Evolutionary conservation across 2,329 filamentous ascomycete species (phyloP).

Genomic region (Botrytis squamosa): DNA sequence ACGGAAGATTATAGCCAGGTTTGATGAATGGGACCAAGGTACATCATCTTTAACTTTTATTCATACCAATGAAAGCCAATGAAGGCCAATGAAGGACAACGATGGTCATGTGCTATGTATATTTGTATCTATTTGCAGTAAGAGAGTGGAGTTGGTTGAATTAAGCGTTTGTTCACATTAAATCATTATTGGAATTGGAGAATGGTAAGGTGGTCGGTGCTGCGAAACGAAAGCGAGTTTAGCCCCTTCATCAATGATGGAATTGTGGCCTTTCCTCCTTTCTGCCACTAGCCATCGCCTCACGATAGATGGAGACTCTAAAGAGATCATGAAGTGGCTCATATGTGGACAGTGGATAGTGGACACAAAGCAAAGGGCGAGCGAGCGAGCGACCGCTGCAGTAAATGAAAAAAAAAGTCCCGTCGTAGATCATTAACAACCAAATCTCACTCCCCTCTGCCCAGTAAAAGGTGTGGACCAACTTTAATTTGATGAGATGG

Average conservation of each 20-base stretch:
- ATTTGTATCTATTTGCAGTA: not conserved
- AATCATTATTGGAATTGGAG: not conserved
- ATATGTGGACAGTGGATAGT: not conserved
- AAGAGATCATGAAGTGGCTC: constrained; percentile 1
- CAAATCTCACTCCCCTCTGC: not conserved
- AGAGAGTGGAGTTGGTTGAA: constrained; percentile 4
- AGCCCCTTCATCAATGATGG: constrained; percentile 15
- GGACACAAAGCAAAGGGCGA: not conserved
- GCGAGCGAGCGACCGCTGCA: not conserved
- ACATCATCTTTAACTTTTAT: not conserved
- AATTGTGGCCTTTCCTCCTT: constrained; percentile 1
- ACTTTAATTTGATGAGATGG: constrained; percentile 19
- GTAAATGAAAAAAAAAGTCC: not conserved
- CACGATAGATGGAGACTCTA: not conserved
- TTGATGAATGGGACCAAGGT: not conserved
- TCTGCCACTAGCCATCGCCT: not conserved
- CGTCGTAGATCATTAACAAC: not conserved
- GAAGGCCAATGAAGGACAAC: not conserved
- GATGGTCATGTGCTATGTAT: constrained; percentile 7
- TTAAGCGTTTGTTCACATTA: not conserved
- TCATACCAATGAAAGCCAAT: constrained; percentile 1
- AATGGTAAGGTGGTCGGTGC: constrained; percentile 7
- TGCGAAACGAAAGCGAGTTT: constrained; percentile 16
- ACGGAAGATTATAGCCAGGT: not conserved
- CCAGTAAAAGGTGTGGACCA: not conserved